A percentile compares a stretch with the other conserved stretches of the same genome.
Conservation (phyloP, 768 basidiomycete genomes). For the Clathrus columnatus region DNA sequence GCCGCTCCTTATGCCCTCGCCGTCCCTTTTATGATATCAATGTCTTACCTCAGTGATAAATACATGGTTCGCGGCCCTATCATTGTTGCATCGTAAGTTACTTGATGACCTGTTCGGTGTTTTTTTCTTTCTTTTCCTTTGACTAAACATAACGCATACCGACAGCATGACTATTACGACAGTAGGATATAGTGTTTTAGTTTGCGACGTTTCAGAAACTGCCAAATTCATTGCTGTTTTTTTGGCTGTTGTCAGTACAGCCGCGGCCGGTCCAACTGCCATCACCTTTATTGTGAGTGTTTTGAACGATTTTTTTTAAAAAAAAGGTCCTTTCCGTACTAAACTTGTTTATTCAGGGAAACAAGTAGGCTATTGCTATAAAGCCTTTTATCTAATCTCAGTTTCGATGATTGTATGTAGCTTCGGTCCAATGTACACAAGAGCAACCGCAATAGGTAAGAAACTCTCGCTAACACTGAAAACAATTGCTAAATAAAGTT, state of each 20-base stretch:
- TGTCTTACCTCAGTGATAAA: constrained; percentile 26
- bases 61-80: constrained; percentile 25
- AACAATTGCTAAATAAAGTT: neutral
- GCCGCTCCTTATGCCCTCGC: constrained; percentile 29
- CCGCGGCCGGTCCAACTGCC: constrained; percentile 6
- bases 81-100: constrained; percentile 18
- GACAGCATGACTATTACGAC: constrained; percentile 9
- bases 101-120: no score
- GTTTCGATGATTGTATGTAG: neutral
- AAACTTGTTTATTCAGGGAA: neutral
- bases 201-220: neutral
- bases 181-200: constrained; percentile 13
- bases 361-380: constrained; percentile 13
- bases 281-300: constrained; percentile 16
- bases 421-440: constrained; percentile 16
- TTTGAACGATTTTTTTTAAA: neutral
- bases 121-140: neutral
- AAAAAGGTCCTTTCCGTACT: no score
- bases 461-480: neutral
- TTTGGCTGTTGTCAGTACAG: neutral
- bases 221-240: constrained; percentile 12
- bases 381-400: neutral
- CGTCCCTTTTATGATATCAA: constrained; percentile 29
- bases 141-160: no score
- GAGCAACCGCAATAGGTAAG: constrained; percentile 20